Percentiles rank a stretch among this genome's conserved stretches.
Evolutionary conservation across 768 basidiomycete genomes (phyloP).

Genomic region (Leucocoprinus birnbaumii): DNA sequence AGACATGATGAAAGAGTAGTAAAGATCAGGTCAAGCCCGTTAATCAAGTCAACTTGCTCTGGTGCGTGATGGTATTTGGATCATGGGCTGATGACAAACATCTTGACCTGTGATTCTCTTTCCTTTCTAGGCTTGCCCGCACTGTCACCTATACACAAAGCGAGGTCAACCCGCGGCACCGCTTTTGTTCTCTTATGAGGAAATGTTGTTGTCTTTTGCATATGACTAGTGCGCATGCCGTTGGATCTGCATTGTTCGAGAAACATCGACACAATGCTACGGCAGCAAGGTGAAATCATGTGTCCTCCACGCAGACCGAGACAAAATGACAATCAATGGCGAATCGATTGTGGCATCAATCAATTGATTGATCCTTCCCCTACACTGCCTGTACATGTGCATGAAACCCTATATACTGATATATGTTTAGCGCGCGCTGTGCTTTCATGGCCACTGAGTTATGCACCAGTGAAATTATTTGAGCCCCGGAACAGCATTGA

Average conservation of each 20-base stretch:
- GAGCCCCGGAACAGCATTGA: neutral
- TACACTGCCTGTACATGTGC: too few species aligned
- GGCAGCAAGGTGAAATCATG: constrained; percentile 1
- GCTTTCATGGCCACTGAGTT: neutral
- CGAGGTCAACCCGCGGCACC: too few species aligned
- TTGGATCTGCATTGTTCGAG: neutral
- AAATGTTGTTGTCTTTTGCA: neutral
- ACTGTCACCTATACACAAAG: too few species aligned
- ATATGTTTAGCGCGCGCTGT: too few species aligned
- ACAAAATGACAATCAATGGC: neutral
- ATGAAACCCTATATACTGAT: neutral
- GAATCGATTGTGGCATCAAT: neutral
- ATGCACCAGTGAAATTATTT: neutral
- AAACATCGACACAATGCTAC: neutral
- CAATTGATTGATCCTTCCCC: constrained; percentile 1
- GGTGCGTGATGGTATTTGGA: neutral
- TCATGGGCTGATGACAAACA: constrained; percentile 3
- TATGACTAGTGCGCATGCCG: too few species aligned
- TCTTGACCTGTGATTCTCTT: neutral
- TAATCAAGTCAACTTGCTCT: neutral
- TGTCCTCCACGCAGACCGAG: neutral
- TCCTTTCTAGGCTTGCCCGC: too few species aligned
- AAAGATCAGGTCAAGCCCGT: neutral
- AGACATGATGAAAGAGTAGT: constrained; percentile 30
- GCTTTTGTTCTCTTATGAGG: neutral